These are phyloP conservation scores for Neurospora sp. DNA, from an alignment of 495 filamentous ascomycete species.

Conservation along the genomic window DNA sequence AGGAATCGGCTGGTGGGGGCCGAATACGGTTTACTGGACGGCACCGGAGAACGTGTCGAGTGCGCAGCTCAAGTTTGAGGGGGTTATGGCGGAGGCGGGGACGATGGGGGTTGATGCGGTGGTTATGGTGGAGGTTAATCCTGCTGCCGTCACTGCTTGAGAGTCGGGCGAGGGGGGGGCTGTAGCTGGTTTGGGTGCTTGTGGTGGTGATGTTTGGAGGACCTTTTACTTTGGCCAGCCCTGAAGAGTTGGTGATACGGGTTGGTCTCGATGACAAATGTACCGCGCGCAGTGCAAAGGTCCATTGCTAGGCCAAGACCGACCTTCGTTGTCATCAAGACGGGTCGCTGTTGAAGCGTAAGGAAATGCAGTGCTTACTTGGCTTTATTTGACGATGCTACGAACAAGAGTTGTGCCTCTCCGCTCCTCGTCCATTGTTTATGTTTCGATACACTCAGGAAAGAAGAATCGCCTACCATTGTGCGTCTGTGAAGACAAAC, in stretches of 20 bases:
- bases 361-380: background rate
- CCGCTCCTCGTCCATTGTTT: too few relatives aligned
- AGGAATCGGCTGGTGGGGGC: background rate
- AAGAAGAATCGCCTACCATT: too few relatives aligned
- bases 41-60: background rate
- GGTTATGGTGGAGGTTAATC: background rate
- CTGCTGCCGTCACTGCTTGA: background rate
- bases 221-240: background rate
- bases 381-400: background rate
- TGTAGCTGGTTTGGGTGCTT: background rate
- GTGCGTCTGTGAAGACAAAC: too few relatives aligned
- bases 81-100: background rate
- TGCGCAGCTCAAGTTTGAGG: conserved; percentile 1
- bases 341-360: background rate
- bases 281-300: background rate
- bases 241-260: background rate
- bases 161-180: background rate
- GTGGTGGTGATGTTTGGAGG: background rate
- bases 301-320: background rate
- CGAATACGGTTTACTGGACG: background rate
- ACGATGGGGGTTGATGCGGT: background rate
- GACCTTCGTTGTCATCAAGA: background rate
- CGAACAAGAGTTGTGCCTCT: background rate
- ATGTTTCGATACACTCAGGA: too few relatives aligned
- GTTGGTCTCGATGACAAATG: background rate